phyloP scores from a whole-genome alignment of 352 stramenopile species.

The Phytophthora cryptogea region DNA sequence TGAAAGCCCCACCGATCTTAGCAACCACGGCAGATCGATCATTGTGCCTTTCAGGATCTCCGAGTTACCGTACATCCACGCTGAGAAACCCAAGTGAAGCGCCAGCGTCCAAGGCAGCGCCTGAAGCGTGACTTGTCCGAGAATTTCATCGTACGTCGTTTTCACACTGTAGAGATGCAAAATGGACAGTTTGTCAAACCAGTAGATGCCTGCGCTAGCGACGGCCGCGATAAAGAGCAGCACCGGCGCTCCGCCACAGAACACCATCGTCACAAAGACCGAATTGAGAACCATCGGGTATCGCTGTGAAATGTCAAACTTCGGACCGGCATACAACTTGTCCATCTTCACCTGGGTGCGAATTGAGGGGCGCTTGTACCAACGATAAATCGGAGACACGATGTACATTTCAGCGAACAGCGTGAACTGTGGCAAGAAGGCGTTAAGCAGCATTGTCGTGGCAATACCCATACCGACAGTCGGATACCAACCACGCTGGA shows the following conservation, averaged over 20 bases:
- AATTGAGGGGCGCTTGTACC: conserved; percentile 31
- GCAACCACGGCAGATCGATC: conserved; percentile 39
- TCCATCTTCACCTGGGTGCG: conserved; percentile 56
- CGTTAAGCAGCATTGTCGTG: conserved; percentile 62
- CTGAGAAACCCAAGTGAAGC: conserved; percentile 55
- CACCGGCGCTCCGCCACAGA: conserved; percentile 51
- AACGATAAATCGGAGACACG: conserved; percentile 33
- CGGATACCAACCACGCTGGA: conserved; percentile 59
- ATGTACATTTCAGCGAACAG: conserved; percentile 39
- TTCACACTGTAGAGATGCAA: conserved; percentile 55
- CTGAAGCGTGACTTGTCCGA: conserved; percentile 41
- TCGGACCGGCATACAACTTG: conserved; percentile 47
- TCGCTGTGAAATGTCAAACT: conserved; percentile 52
- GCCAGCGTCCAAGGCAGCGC: conserved; percentile 51
- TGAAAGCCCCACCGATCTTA: conserved; percentile 31
- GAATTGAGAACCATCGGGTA: conserved; percentile 71
- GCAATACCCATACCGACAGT: conserved; percentile 58
- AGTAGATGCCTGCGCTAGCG: conserved; percentile 38
- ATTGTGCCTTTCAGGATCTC: conserved; percentile 41
- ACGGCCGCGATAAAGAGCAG: conserved; percentile 52
- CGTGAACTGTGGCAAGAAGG: conserved; percentile 48
- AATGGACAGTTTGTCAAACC: conserved; percentile 60
- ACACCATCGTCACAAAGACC: conserved; percentile 63
- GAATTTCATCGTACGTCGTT: conserved; percentile 51
- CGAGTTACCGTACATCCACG: conserved; percentile 58